Evolutionary conservation across 495 filamentous ascomycete species (phyloP), one percentile per base, ranked within the genome.

Genomic region (Corynascus novoguineensis): DNA sequence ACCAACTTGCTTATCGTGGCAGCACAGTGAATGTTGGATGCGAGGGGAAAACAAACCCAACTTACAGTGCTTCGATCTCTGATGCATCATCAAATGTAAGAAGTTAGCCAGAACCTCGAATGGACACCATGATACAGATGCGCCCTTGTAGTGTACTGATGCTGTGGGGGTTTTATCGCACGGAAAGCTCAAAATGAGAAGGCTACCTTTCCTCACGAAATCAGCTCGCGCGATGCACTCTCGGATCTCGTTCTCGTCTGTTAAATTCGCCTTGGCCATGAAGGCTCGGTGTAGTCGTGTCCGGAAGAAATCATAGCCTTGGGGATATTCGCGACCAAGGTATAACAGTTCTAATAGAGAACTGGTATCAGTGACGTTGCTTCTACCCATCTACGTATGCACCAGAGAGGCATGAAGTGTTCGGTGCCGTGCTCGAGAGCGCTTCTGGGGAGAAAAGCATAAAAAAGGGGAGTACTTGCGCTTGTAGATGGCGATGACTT

Each of bases 31-130:
- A 21, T 47, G 42, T n/a, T n/a, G n/a, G n/a, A 48, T n/a, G 29
- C 14, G 44, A 5, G 15, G 15, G 37, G 25, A 22, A 21, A 29
- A 31, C 22, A 52, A 17, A 28, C 1, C 1, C 1, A 35, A 78
- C 88, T 83, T 79, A 97, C 92, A 97, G 68, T 10, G 91, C 86
- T 72, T 96, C 91, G 60, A 97, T 86, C 71, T 97, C 92, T 87
- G 50, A 9, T 47, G 6, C 19, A 35, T 5, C 3, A 34, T 44
- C 24, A 31, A n/a, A n/a, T n/a, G n/a, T n/a, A n/a, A n/a, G n/a
- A n/a, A n/a, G n/a, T n/a, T n/a, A n/a, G n/a, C n/a, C n/a, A n/a
- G n/a, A n/a, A n/a, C n/a, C n/a, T n/a, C n/a, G n/a, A n/a, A n/a
- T n/a, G n/a, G n/a, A 19, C 0, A 3, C 42, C 9, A 14, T 29